These are phyloP conservation scores for Lipomyces yamadae DNA, from an alignment of 805 yeast species.

Conservation along the genomic window DNA sequence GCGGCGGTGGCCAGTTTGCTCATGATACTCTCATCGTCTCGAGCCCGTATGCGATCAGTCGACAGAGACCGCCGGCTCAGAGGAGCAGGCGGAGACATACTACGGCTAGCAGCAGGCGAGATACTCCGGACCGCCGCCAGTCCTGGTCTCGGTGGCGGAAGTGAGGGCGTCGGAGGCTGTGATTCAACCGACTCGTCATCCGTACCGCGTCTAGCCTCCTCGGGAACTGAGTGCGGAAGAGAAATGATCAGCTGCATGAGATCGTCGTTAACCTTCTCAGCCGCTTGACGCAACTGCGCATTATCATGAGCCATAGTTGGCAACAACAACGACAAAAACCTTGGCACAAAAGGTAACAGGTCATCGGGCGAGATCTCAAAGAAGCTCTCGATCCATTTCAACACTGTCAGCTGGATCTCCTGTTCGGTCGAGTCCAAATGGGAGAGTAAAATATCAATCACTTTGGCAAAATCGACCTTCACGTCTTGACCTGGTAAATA, in stretches of 20 bases:
- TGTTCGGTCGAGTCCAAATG: conserved; percentile 74
- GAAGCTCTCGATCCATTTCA: conserved; percentile 80
- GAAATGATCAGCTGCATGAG: conserved; percentile 60
- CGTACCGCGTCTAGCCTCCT: conserved; percentile 30
- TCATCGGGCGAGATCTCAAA: conserved; percentile 75
- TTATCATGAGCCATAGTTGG: conserved; percentile 62
- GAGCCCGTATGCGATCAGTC: conserved; percentile 12
- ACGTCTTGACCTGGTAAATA: conserved; percentile 82
- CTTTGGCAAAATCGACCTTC: conserved; percentile 74
- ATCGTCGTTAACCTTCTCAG: conserved; percentile 60
- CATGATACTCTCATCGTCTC: conserved; percentile 29
- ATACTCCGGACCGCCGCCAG: conserved; percentile 10
- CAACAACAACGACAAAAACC: conserved; percentile 70
- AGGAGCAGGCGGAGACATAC: conserved; percentile 26
- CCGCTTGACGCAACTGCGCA: conserved; percentile 57
- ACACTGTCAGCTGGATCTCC: conserved; percentile 76
- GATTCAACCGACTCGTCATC: conserved; percentile 12
- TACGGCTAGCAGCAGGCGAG: conserved; percentile 22
- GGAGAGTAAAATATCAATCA: conserved; percentile 79
- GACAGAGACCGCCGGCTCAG: conserved; percentile 24
- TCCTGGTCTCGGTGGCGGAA: conserved; percentile 21
- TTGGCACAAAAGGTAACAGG: conserved; percentile 73
- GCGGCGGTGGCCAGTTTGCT: conserved; percentile 14
- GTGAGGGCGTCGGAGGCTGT: conserved; percentile 19
- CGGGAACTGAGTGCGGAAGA: conserved; percentile 42